These are phyloP conservation scores for Apiotrichum laibachii DNA, from an alignment of 1,284 basidiomycete species.

Conservation along the genomic window DNA sequence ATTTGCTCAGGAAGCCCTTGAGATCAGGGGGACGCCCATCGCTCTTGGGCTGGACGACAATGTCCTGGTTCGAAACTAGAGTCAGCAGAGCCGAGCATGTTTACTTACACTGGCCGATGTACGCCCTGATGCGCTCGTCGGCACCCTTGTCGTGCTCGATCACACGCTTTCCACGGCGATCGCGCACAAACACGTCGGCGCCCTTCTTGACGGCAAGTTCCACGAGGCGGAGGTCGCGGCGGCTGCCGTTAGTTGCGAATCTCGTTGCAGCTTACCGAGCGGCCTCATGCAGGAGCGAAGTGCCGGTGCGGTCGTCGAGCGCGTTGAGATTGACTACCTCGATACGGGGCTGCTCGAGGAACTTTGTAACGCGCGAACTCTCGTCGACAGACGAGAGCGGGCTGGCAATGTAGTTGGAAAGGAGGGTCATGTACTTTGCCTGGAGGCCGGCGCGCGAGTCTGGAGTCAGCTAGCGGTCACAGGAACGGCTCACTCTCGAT, in stretches of 20 bases:
- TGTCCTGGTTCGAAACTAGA: slow-evolving; percentile 78
- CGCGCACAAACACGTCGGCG: slow-evolving; percentile 85
- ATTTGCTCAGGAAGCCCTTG: slow-evolving; percentile 60
- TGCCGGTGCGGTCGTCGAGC: slow-evolving; percentile 72
- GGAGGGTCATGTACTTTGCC: slow-evolving; percentile 68
- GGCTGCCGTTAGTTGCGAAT: slow-evolving; percentile 27
- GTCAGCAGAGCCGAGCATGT: not conserved
- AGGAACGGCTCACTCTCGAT: slow-evolving; percentile 63
- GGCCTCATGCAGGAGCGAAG: slow-evolving; percentile 82
- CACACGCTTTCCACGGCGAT: slow-evolving; percentile 72
- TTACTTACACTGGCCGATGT: slow-evolving; percentile 73
- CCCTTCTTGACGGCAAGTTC: slow-evolving; percentile 80
- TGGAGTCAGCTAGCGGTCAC: slow-evolving; percentile 41
- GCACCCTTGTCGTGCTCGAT: slow-evolving; percentile 62
- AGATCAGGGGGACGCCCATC: slow-evolving; percentile 60
- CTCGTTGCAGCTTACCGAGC: slow-evolving; percentile 55
- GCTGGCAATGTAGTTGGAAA: slow-evolving; percentile 71
- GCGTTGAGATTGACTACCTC: slow-evolving; percentile 50
- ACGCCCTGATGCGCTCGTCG: slow-evolving; percentile 74
- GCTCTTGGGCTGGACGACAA: slow-evolving; percentile 37
- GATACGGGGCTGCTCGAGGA: slow-evolving; percentile 55
- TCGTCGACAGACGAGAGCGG: slow-evolving; percentile 50
- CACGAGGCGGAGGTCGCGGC: slow-evolving; percentile 77
- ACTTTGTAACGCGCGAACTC: slow-evolving; percentile 51
- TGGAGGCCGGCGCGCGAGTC: slow-evolving; percentile 79